Evolutionary conservation across 345 rosid genomes (phyloP).

Genomic region (Rubroshorea leprosula): DNA sequence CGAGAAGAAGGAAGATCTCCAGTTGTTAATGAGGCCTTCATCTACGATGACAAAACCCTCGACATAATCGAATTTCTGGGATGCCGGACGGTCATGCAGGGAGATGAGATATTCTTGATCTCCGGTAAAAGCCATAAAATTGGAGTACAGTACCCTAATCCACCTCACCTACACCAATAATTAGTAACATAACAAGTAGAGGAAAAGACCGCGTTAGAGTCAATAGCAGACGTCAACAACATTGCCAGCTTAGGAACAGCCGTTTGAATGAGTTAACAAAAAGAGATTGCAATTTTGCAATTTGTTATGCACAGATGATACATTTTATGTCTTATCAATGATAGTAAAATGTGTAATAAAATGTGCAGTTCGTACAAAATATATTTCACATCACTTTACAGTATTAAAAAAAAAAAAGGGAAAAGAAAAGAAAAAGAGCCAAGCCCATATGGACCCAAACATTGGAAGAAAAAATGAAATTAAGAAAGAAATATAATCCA

Average conservation of each 20-base stretch:
- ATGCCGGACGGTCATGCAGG: conserved; percentile 36
- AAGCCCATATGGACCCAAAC: too few relatives aligned
- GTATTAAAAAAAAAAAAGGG: neutral
- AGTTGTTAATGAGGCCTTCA: conserved; percentile 85
- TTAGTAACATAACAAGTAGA: neutral
- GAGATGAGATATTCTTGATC: conserved; percentile 89
- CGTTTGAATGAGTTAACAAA: conserved; percentile 24
- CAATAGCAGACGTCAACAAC: conserved; percentile 30
- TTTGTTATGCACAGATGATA: too few relatives aligned
- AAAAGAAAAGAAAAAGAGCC: neutral
- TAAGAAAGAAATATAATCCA: too few relatives aligned
- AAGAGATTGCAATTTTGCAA: too few relatives aligned
- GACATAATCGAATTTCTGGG: conserved; percentile 74
- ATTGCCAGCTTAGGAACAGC: conserved; percentile 57
- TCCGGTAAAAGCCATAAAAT: conserved; percentile 58
- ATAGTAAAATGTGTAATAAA: too few relatives aligned
- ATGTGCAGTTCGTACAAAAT: too few relatives aligned
- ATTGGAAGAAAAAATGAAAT: too few relatives aligned
- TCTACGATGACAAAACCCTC: conserved; percentile 97
- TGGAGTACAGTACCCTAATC: conserved; percentile 84
- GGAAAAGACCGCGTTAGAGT: conserved; percentile 22
- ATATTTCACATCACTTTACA: too few relatives aligned
- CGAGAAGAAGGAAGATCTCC: conserved; percentile 98
- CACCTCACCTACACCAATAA: conserved; percentile 64
- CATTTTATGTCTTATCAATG: too few relatives aligned